Base-by-base conservation (phyloP, 2,329 filamentous ascomycete species). In the Exophiala aquamarina region DNA sequence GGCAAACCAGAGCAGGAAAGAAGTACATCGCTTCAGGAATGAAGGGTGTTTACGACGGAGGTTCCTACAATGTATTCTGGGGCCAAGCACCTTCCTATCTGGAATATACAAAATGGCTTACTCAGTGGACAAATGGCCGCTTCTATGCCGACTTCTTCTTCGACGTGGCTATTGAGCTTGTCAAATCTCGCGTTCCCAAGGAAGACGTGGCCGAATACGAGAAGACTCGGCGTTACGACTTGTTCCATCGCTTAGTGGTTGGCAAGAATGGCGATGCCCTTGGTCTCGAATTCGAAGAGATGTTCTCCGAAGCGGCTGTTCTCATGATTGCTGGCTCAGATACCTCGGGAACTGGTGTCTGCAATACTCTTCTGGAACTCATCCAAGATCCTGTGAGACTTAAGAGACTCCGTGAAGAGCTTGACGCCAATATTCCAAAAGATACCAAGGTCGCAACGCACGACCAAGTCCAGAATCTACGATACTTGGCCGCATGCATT, bases 201-300 rank as follows among this genome's bases (percentile, higher is more conserved):
- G 52, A 59, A 2, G 60, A 61, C 14, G 61, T 65, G 47, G 55
- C 70, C 15, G 63, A 63, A 1, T 78, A 78, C 18, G 78, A 82
- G 61, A 75, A 75, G 49, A n/a, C n/a, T n/a, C n/a, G n/a, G n/a
- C 67, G 81, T 0, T 72, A 78, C 35, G 79, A 83, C 56, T 69
- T 72, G 49, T 62, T 66, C 34, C 65, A 21, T 13, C 42, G n/a
- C 15, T 67, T 61, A 48, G 52, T 72, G 2, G 64, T 68, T 48
- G 60, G 66, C 38, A 64, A 63, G 13, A 63, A 67, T 20, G 50
- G 50, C 20, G 40, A 53, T 4, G 56, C 66, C 3, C 60, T 69
- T 5, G 40, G 41, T 9, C 50, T 48, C 1, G 36, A 67, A 7
- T 57, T 59, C 3, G 59, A 62, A 7, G 71, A 77, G 20, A 63